Percentiles rank a stretch among this genome's conserved stretches.
Evolutionary conservation across 1,284 basidiomycete species (phyloP).

Genomic region (Ceratobasidium sp.): DNA sequence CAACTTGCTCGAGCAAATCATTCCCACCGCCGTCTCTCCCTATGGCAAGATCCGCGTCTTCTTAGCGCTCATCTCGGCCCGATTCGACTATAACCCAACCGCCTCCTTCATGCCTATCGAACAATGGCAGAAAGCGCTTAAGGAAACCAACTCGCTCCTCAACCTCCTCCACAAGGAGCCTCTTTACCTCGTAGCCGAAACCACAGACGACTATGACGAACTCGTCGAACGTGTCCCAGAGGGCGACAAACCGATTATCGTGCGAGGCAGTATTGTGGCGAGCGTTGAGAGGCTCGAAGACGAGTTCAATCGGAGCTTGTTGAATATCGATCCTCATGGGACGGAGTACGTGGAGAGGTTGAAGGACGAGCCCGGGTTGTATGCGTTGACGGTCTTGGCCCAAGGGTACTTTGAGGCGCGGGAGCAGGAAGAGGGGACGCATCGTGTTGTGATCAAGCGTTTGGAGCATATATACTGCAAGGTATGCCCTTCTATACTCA

Average conservation of each 20-base stretch:
- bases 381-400: slow-evolving; percentile 92
- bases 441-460: slow-evolving; percentile 93
- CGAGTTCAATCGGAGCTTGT: slow-evolving; percentile 97
- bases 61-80: slow-evolving; percentile 92
- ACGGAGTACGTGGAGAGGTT: slow-evolving; percentile 97
- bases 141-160: slow-evolving; percentile 91
- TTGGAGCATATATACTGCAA: slow-evolving; percentile 99
- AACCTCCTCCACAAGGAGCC: slow-evolving; percentile 80
- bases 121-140: slow-evolving; percentile 89
- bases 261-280: slow-evolving; percentile 93
- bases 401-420: slow-evolving; percentile 93
- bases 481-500: slow-evolving; percentile 63
- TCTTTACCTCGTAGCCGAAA: slow-evolving; percentile 83
- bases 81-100: slow-evolving; percentile 97
- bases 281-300: slow-evolving; percentile 98
- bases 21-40: slow-evolving; percentile 86
- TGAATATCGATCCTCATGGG: slow-evolving; percentile 98
- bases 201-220: slow-evolving; percentile 95
- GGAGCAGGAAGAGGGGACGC: slow-evolving; percentile 81
- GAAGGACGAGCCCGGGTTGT: slow-evolving; percentile 95
- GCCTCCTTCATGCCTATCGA: slow-evolving; percentile 93
- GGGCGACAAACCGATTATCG: slow-evolving; percentile 73
- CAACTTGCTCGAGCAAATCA: slow-evolving; percentile 88
- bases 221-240: slow-evolving; percentile 86
- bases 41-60: slow-evolving; percentile 97